phyloP scores from a whole-genome alignment of 495 filamentous ascomycete genomes.

The Podospora conica region DNA sequence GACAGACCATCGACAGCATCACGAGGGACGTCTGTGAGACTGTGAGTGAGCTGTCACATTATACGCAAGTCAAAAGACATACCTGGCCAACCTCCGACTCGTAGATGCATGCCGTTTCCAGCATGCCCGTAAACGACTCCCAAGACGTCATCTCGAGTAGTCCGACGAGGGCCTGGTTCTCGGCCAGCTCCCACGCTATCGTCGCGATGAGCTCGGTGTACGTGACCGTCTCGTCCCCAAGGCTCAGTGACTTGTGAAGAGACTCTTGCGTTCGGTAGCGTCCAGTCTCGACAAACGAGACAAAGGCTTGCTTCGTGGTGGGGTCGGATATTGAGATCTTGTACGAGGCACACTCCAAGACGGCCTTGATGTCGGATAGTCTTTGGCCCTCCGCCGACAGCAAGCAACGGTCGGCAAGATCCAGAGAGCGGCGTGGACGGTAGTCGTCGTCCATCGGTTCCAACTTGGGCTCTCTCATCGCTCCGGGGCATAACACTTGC shows the following conservation, averaged over 20 bases:
- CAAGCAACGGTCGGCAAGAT: conserved; percentile 20
- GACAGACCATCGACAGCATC: conserved; percentile 27
- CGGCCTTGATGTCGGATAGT: conserved; percentile 26
- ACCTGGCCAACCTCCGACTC: conserved; percentile 29
- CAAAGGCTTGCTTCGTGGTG: conserved; percentile 13
- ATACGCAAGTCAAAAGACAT: background rate
- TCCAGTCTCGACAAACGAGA: conserved; percentile 21
- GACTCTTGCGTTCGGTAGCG: conserved; percentile 24
- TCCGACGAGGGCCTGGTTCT: conserved; percentile 18
- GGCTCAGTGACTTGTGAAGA: conserved; percentile 14
- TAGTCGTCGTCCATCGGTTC: background rate
- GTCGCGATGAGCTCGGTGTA: conserved; percentile 31
- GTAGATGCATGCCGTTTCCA: conserved; percentile 28
- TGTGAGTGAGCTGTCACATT: background rate
- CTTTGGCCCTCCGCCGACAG: conserved; percentile 24
- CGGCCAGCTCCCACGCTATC: conserved; percentile 35
- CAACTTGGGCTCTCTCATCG: background rate
- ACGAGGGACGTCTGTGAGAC: conserved; percentile 26
- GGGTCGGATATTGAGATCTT: conserved; percentile 23
- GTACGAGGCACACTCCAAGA: conserved; percentile 24
- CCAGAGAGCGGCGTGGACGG: conserved; percentile 17
- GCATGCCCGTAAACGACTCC: conserved; percentile 28
- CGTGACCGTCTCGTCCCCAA: conserved; percentile 17
- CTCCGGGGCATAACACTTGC: conserved; percentile 25
- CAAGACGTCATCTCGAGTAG: conserved; percentile 25